phyloP scores from a whole-genome alignment of 805 yeast genomes.

The Saturnispora gosingensis region DNA sequence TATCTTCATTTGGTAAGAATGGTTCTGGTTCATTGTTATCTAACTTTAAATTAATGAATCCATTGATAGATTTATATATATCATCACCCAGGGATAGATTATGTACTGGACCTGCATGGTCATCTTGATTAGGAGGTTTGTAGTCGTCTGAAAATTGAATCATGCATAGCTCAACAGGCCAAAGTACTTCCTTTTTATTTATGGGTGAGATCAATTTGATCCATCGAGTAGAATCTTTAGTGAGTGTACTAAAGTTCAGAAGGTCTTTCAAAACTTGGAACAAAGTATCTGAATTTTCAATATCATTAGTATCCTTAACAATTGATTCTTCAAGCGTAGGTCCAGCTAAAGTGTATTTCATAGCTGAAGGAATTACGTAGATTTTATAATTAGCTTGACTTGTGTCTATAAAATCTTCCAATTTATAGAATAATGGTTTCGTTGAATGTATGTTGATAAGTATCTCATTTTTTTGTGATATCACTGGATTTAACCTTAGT shows the following conservation, averaged over 20 bases:
- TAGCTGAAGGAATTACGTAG: conserved; percentile 3
- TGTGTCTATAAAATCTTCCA: conserved; percentile 27
- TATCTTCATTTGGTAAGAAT: background rate
- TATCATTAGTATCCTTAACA: conserved; percentile 12
- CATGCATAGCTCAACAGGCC: conserved; percentile 66
- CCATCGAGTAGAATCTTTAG: conserved; percentile 29
- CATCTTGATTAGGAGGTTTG: background rate
- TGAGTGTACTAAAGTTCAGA: conserved; percentile 19
- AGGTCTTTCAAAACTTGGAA: conserved; percentile 61
- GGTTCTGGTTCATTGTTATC: conserved; percentile 3
- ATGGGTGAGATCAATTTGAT: conserved; percentile 34
- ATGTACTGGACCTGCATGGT: conserved; percentile 9
- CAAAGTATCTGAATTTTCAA: conserved; percentile 42
- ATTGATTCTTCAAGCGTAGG: background rate
- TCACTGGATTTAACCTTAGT: conserved; percentile 38
- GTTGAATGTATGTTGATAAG: conserved; percentile 27
- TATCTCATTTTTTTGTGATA: conserved; percentile 38
- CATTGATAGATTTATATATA: conserved; percentile 15
- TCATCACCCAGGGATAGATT: conserved; percentile 20
- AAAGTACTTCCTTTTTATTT: conserved; percentile 45
- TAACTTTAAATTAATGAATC: conserved; percentile 15
- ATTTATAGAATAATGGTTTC: conserved; percentile 18
- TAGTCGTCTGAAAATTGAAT: conserved; percentile 37
- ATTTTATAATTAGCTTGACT: conserved; percentile 4
- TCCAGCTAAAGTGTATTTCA: background rate